Evolutionary conservation across 2,329 filamentous ascomycete genomes (phyloP), one percentile per base, ranked within the genome.

Genomic region (Fusarium sp.): DNA sequence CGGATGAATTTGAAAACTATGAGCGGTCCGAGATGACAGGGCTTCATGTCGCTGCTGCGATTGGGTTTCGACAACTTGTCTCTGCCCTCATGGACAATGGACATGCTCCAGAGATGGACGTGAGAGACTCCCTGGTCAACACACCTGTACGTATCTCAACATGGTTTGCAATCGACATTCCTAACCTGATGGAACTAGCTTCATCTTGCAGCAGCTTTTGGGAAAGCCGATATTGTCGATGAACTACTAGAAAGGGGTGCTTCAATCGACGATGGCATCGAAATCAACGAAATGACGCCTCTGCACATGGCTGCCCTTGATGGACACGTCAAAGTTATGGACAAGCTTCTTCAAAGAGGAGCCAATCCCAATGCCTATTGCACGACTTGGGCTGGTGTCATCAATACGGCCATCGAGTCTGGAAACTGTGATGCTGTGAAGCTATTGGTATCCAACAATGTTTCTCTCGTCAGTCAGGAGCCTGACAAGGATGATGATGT

Each of bases 331-430:
- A 71, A 74, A 19, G 74, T 77, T 4, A 79, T 79, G 77, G 69
- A 69, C 14, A 77, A 75, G 45, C 66, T 79, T 3, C 63, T 79
- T 0, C 53, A 75, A 13, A 67, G 73, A 53, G 72, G 73, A 6
- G 77, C 77, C 3, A 67, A 78, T 29, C 67, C 75, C 1, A 77
- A 79, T 38, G 75, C 76, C 1, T 23, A 58, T 53, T 41, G 66
- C 62, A 7, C 45, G 57, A 1, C 65, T 65, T 19, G 68, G 67
- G 48, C 76, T 0, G 73, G 72, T 0, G 76, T 79, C 0, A 72
- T 79, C 14, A 78, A 77, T 35, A 72, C 76, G 1, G 77, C 77
- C 1, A 79, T 79, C 9, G 70, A 68, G 9, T 79, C 77, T 2
- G 77, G 77, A 4, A 79, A 78, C 14, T 68, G 71, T 8, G 76